Evolutionary conservation across 139 green algal species (phyloP).

Genomic region (Gonium pectorale): DNA sequence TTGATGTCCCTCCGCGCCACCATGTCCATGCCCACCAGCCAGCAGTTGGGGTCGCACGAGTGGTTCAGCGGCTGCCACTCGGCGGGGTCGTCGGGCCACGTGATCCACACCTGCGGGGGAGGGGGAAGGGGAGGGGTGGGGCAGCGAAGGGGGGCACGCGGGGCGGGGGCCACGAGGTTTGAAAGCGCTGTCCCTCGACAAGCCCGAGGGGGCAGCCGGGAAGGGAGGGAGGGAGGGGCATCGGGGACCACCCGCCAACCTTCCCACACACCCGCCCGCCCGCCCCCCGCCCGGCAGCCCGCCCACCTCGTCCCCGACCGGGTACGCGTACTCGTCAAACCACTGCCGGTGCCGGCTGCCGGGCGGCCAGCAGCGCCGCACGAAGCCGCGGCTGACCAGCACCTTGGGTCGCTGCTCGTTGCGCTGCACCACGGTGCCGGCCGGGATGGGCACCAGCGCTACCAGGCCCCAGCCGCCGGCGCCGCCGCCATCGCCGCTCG

Average conservation of each 20-base stretch:
- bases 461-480: conserved; percentile 21
- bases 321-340: conserved; percentile 50
- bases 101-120: conserved; percentile 43
- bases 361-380: background rate
- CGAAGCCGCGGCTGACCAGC: conserved; percentile 1
- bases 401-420: background rate
- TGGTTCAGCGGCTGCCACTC: conserved; percentile 48
- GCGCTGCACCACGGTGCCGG: conserved; percentile 19
- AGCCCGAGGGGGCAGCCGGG: background rate
- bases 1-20: conserved; percentile 46
- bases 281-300: background rate
- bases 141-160: too few species aligned
- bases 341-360: conserved; percentile 19
- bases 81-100: conserved; percentile 45
- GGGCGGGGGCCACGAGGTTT: too few species aligned
- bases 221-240: background rate
- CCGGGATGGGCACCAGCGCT: background rate
- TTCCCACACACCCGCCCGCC: background rate
- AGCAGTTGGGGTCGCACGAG: conserved; percentile 50
- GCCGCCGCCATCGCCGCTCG: background rate
- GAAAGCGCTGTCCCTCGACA: too few species aligned
- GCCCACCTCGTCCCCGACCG: conserved; percentile 41
- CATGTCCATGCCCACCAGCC: conserved; percentile 42
- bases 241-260: background rate
- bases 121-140: too few species aligned